These are phyloP conservation scores for Malus fusca DNA, from an alignment of 306 rosid species.

Conservation along the genomic window DNA sequence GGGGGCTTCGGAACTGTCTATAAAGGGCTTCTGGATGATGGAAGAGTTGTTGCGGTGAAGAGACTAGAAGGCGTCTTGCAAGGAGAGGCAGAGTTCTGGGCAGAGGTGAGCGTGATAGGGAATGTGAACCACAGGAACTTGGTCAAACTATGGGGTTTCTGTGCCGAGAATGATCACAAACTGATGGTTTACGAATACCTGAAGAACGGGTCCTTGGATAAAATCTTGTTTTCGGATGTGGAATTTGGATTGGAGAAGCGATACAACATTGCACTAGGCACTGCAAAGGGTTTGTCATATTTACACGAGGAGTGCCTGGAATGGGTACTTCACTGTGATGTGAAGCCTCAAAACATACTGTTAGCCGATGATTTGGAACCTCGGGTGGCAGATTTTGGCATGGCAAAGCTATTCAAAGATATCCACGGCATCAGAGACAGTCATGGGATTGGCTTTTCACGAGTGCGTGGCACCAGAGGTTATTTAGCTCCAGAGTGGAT, in stretches of 20 bases:
- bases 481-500: conserved; percentile 45
- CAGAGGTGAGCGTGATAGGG: conserved; percentile 38
- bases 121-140: conserved; percentile 34
- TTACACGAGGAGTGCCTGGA: conserved; percentile 37
- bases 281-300: conserved; percentile 39
- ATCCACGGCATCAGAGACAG: conserved; percentile 10
- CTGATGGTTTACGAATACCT: conserved; percentile 32
- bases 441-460: conserved; percentile 14
- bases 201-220: conserved; percentile 31
- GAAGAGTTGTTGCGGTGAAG: conserved; percentile 34
- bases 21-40: conserved; percentile 32
- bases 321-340: conserved; percentile 36
- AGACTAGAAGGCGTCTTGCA: conserved; percentile 33
- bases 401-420: conserved; percentile 36
- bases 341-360: conserved; percentile 41
- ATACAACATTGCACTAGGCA: conserved; percentile 14
- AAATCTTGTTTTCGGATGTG: conserved; percentile 10
- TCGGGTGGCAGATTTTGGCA: conserved; percentile 33
- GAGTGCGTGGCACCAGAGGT: conserved; percentile 34
- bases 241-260: conserved; percentile 20
- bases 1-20: conserved; percentile 31
- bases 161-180: conserved; percentile 29
- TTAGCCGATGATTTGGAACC: conserved; percentile 22
- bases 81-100: conserved; percentile 43
- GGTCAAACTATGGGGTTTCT: conserved; percentile 38